Base-by-base conservation (phyloP, 2,329 filamentous ascomycete genomes). In the Claviceps sp. region DNA sequence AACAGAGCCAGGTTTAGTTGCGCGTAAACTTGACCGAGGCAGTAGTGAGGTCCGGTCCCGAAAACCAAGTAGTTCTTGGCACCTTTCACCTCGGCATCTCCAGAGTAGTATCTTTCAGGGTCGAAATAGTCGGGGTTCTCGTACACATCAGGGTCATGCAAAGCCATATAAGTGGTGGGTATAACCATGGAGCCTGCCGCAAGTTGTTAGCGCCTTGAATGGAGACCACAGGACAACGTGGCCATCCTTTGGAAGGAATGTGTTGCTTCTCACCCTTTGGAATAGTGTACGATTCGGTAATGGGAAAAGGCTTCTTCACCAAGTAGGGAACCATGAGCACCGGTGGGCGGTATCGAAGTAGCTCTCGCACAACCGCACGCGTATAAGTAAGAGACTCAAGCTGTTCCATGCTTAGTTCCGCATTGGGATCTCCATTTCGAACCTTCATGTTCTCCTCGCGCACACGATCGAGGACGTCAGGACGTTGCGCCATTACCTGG, bases 51-150 rank as follows among this genome's bases (percentile, higher is more conserved):
- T 7, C 93, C 93, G 18, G 87, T 90, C 62, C 93, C 93, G 61
- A 98, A 97, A 18, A 97, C 90, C 50, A 98, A 78, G 76, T 84
- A 97, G 75, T 97, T 98, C 84, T 96, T 97, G 65, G 84, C 73
- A 40, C 82, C 81, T 72, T 83, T 85, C 67, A 85, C 81, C 69
- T 95, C 90, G 13, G 91, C 93, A 61, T 90, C 86, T 54, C 91
- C 93, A 2, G 78, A 80, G 67, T 91, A 91, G 81, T 93, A 97
- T 61, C 91, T 81, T 59, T 96, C 89, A 2, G 91, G 91, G 62
- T 95, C 85, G 65, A 89, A 97, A 43, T 77, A 75, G 62, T 97
- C 91, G 2, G 93, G 88, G 63, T 93, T 85, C 50, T 86, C 81
- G 67, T 97, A 98, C 8, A 91, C 86, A 53, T 96, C 89, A 41